Evolutionary conservation across 1,284 basidiomycete genomes (phyloP).

Genomic region (Moniliella sp.): DNA sequence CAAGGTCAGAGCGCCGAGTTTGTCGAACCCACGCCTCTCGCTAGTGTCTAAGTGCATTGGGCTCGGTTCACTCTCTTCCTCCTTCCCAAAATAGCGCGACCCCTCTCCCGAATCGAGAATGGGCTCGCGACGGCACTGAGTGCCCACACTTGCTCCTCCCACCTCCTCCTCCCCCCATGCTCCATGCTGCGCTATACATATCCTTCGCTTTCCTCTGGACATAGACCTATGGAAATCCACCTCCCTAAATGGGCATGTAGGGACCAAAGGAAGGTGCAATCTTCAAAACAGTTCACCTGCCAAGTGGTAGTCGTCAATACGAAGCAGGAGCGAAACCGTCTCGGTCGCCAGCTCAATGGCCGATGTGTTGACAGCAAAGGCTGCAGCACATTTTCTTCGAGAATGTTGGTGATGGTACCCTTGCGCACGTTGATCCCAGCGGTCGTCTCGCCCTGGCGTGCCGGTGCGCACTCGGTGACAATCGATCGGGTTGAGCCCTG

Average conservation of each 20-base stretch:
- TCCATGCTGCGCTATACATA: too few relatives aligned
- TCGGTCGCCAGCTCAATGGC: slow-evolving; percentile 87
- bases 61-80: too few relatives aligned
- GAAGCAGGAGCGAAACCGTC: slow-evolving; percentile 81
- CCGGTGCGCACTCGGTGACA: slow-evolving; percentile 85
- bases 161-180: too few relatives aligned
- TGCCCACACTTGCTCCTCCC: too few relatives aligned
- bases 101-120: too few relatives aligned
- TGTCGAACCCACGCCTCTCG: slow-evolving; percentile 70
- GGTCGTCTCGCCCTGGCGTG: slow-evolving; percentile 76
- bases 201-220: too few relatives aligned
- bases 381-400: slow-evolving; percentile 92
- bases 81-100: too few relatives aligned
- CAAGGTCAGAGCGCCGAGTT: slow-evolving; percentile 58
- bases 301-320: slow-evolving; percentile 70
- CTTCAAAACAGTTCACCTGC: too few relatives aligned
- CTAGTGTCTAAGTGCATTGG: slow-evolving; percentile 41
- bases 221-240: too few relatives aligned
- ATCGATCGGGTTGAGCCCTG: slow-evolving; percentile 95
- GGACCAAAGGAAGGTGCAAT: too few relatives aligned
- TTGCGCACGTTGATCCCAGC: slow-evolving; percentile 84
- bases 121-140: too few relatives aligned
- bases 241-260: too few relatives aligned
- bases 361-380: slow-evolving; percentile 83
- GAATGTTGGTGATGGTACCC: slow-evolving; percentile 84